Conservation (phyloP, 176 grass and related monocot genomes). For the Triticum timopheevii region DNA sequence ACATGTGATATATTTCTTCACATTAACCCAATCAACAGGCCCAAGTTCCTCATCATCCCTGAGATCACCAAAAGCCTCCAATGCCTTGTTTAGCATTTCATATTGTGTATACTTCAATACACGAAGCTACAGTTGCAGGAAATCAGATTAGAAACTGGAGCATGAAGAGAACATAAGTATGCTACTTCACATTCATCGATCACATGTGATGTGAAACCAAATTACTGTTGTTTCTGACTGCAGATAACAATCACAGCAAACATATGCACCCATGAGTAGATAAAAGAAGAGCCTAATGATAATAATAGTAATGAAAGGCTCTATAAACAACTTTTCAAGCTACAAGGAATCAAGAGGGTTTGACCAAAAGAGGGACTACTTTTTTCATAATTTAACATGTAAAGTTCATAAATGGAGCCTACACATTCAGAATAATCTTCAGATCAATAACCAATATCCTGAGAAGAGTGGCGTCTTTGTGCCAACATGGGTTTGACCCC, state of each 20-base stretch:
- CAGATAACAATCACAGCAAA: neutral
- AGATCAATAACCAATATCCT: neutral
- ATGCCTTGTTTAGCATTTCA: slow-evolving; percentile 92
- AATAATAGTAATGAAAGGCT: neutral
- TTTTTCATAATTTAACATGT: neutral
- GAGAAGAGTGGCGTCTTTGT: neutral
- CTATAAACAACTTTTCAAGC: neutral
- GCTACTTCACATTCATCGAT: slow-evolving; percentile 3
- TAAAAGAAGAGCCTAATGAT: neutral
- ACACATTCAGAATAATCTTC: neutral
- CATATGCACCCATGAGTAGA: neutral
- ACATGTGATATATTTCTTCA: slow-evolving; percentile 84
- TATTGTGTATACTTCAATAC: slow-evolving; percentile 82
- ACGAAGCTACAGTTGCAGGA: slow-evolving; percentile 62
- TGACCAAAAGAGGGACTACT: neutral
- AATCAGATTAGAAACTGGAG: neutral
- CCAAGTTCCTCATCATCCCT: slow-evolving; percentile 97
- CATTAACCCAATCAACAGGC: slow-evolving; percentile 82
- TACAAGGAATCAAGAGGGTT: neutral
- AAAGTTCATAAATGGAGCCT: neutral
- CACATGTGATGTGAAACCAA: slow-evolving; percentile 8
- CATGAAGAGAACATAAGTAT: neutral
- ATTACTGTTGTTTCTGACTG: neutral
- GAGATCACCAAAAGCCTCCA: slow-evolving; percentile 84
- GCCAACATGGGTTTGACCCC: neutral